A percentile compares a stretch with the other conserved stretches of the same genome.
These are phyloP conservation scores for Themeda triandra DNA, from an alignment of 176 grass and related monocot species.

Conservation along the genomic window DNA sequence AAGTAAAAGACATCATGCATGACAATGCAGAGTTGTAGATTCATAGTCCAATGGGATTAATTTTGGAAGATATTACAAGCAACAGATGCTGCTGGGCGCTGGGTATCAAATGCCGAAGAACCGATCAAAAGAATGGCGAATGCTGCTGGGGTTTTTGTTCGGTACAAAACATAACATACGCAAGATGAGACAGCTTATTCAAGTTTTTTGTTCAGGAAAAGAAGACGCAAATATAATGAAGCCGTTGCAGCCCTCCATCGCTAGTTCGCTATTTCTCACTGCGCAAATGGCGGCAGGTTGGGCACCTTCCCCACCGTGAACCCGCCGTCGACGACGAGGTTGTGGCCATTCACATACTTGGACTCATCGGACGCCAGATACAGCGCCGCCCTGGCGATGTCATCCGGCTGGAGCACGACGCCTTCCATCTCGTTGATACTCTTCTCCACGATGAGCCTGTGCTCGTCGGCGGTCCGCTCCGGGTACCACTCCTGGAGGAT, in stretches of 20 bases:
- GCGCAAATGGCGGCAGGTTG: neutral
- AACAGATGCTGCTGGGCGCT: neutral
- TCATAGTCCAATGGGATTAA: no score
- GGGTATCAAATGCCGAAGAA: no score
- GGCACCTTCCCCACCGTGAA: slow-evolving; percentile 33
- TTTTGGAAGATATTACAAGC: neutral
- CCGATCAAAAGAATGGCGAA: neutral
- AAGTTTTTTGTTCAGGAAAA: no score
- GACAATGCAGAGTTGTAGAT: no score
- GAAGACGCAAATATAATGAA: no score
- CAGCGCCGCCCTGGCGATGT: slow-evolving; percentile 1
- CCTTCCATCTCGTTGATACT: slow-evolving; percentile 1
- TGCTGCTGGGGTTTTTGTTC: neutral
- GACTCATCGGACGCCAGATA: slow-evolving; percentile 72
- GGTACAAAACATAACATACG: no score
- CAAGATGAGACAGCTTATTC: neutral
- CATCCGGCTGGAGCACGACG: neutral
- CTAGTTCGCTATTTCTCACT: neutral
- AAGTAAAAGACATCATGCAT: no score
- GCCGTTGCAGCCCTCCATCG: no score
- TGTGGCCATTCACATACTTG: slow-evolving; percentile 65
- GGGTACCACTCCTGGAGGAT: neutral
- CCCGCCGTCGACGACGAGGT: slow-evolving; percentile 64
- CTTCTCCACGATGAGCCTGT: neutral
- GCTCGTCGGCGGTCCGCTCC: neutral